Evolutionary conservation across 1,284 basidiomycete genomes (phyloP).

Genomic region (Cryptococcus jaspeensis): DNA sequence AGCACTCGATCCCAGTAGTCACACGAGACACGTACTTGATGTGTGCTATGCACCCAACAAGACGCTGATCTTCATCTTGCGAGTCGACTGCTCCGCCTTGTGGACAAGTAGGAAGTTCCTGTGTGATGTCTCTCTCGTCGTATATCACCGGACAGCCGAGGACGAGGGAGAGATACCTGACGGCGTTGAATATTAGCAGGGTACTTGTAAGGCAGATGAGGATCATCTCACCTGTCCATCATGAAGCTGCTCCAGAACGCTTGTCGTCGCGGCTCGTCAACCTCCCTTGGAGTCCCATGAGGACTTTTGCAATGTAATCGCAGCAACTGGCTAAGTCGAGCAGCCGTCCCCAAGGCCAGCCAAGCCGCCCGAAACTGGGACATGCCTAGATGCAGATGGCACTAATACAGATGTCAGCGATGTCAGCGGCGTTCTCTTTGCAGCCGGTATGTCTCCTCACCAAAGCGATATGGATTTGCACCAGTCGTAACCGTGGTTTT

Average conservation of each 20-base stretch:
- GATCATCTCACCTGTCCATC: slow-evolving; percentile 1
- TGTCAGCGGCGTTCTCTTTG: background rate
- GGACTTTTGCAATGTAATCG: slow-evolving; percentile 1
- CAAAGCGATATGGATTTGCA: background rate
- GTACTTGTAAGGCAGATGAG: background rate
- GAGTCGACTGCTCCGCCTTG: background rate
- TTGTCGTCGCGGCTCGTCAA: slow-evolving; percentile 1
- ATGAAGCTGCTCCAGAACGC: slow-evolving; percentile 5
- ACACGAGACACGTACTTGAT: background rate
- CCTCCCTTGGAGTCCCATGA: background rate
- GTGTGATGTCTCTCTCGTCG: slow-evolving; percentile 4
- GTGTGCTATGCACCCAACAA: slow-evolving; percentile 2
- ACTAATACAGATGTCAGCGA: background rate
- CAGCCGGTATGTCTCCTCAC: background rate
- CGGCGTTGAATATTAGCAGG: background rate
- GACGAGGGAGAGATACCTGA: slow-evolving; percentile 3
- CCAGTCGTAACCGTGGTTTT: background rate
- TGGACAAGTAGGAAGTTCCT: background rate
- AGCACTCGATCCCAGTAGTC: background rate
- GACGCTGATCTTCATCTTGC: background rate
- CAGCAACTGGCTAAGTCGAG: background rate
- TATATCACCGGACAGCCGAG: slow-evolving; percentile 3
- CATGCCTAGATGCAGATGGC: slow-evolving; percentile 4
- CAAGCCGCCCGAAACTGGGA: slow-evolving; percentile 2
- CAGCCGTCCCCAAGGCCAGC: slow-evolving; percentile 2